Conservation (phyloP, 805 yeast species). For the Monosporozyma unispora region DNA sequence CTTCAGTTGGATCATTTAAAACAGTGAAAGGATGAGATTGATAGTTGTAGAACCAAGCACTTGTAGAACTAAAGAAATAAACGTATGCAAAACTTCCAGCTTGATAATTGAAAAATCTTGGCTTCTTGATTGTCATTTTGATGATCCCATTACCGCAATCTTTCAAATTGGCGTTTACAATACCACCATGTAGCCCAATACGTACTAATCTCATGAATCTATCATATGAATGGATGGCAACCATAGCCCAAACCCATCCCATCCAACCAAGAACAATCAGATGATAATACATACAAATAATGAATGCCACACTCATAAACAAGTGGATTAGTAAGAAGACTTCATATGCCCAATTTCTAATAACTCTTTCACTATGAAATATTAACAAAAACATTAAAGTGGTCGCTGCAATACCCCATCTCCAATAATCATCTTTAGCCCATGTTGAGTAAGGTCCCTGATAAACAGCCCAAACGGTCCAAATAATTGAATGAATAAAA, state of each 20-base stretch:
- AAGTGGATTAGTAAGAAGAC: constrained; percentile 51
- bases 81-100: constrained; percentile 54
- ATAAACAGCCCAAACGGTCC: constrained; percentile 39
- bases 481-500: constrained; percentile 47
- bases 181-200: constrained; percentile 24
- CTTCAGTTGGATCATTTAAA: constrained; percentile 32
- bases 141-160: constrained; percentile 30
- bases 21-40: constrained; percentile 71
- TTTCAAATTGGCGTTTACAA: constrained; percentile 17
- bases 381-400: constrained; percentile 36
- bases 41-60: constrained; percentile 39
- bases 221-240: constrained; percentile 43
- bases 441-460: constrained; percentile 33
- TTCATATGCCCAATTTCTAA: constrained; percentile 53
- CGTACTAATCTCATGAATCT: constrained; percentile 39
- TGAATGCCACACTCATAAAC: constrained; percentile 42
- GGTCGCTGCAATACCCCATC: constrained; percentile 43
- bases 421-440: constrained; percentile 39
- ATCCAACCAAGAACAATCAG: constrained; percentile 43
- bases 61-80: constrained; percentile 42
- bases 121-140: constrained; percentile 35
- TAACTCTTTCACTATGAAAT: constrained; percentile 40
- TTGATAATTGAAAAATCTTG: constrained; percentile 38
- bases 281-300: constrained; percentile 52
- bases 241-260: constrained; percentile 39